Evolutionary conservation across 225 moss, liverwort and hornwort species (phyloP).

Genomic region (Physcomitrium patens): DNA sequence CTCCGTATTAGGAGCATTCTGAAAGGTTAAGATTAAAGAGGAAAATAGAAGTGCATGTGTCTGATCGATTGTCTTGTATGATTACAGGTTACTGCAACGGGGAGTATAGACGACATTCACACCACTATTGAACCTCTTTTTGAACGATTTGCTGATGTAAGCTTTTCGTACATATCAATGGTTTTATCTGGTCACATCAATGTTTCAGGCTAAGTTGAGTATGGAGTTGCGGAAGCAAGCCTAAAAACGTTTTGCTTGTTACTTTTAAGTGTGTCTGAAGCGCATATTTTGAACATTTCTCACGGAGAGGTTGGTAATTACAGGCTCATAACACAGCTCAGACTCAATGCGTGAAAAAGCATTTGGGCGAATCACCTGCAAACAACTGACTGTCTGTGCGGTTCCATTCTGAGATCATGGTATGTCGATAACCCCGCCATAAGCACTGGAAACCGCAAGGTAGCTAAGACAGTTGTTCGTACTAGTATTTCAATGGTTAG

Average conservation of each 20-base stretch:
- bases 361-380: conserved; percentile 37
- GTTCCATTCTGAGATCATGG: conserved; percentile 35
- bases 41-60: not conserved
- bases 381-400: conserved; percentile 35
- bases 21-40: not conserved
- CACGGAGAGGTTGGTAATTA: conserved; percentile 12
- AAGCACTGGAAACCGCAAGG: not conserved
- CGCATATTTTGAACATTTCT: not conserved
- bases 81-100: conserved; percentile 76
- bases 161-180: not conserved
- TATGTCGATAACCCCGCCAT: conserved; percentile 29
- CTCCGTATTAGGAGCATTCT: not conserved
- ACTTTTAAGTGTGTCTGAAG: not conserved
- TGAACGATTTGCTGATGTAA: conserved; percentile 80
- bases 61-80: conserved; percentile 15
- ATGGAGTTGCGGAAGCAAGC: conserved; percentile 19
- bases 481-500: conserved; percentile 15
- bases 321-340: conserved; percentile 46
- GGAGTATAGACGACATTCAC: conserved; percentile 84
- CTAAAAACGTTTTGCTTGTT: not conserved
- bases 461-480: not conserved
- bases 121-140: conserved; percentile 82
- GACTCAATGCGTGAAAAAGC: conserved; percentile 23
- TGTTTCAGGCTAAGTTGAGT: not conserved
- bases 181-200: not conserved